Conservation (phyloP, 1,284 basidiomycete genomes). For the Tranzscheliella williamsii region DNA sequence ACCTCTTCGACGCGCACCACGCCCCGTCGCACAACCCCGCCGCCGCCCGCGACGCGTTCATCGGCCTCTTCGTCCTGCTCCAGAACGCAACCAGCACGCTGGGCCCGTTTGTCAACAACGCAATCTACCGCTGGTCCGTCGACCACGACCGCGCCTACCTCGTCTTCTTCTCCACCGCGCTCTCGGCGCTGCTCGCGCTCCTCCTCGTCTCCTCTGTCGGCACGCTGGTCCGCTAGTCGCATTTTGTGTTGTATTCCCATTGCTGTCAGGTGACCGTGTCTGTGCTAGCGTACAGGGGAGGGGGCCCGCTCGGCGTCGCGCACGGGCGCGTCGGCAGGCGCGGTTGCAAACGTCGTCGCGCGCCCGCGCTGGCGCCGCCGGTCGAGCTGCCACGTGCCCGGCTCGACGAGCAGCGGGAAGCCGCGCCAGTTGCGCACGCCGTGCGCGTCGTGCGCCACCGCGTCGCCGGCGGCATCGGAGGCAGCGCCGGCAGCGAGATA, state of each 20-base stretch:
- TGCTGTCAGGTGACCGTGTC: no score
- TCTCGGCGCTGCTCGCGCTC: slow-evolving; percentile 3
- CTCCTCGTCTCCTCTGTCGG: slow-evolving; percentile 5
- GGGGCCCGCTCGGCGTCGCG: no score
- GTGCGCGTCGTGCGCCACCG: neutral
- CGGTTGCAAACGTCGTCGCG: slow-evolving; percentile 18
- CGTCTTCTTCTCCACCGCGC: slow-evolving; percentile 20
- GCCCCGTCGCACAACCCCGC: slow-evolving; percentile 14
- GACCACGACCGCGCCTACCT: slow-evolving; percentile 8
- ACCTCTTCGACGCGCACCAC: slow-evolving; percentile 27
- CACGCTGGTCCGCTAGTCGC: neutral
- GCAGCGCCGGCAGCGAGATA: slow-evolving; percentile 2
- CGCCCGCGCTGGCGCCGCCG: slow-evolving; percentile 28
- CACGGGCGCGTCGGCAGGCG: no score
- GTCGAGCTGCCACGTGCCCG: slow-evolving; percentile 37
- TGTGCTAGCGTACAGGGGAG: no score
- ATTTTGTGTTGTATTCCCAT: no score
- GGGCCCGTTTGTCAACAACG: slow-evolving; percentile 25
- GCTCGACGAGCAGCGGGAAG: slow-evolving; percentile 37
- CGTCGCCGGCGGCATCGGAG: neutral
- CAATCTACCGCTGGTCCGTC: slow-evolving; percentile 20
- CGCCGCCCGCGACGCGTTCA: slow-evolving; percentile 25
- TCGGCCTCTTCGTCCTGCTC: slow-evolving; percentile 19
- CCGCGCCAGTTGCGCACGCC: slow-evolving; percentile 22
- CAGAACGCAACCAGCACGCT: neutral